Base-by-base conservation (phyloP, 2,329 filamentous ascomycete genomes). In the Fusarium xylarioides region DNA sequence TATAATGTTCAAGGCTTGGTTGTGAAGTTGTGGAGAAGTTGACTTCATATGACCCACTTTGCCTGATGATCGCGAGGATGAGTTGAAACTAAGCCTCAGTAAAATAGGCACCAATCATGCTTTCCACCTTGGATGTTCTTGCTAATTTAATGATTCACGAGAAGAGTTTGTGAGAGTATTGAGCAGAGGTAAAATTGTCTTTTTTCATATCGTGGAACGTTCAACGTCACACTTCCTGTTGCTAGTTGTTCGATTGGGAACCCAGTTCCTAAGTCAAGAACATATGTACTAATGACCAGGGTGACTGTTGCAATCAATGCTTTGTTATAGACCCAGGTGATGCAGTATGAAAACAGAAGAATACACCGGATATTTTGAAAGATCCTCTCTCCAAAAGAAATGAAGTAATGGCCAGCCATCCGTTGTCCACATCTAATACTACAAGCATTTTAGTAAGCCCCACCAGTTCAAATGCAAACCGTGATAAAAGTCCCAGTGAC, bases 331-430 rank as follows among this genome's bases (percentile, higher is more conserved):
- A 63, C 65, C 62, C 44, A 57, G 46, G 38, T 23, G 30, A 34
- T 4, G 46, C 60, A 52, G n/a, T 47, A 55, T 26, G 50, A 47
- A 49, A 37, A 35, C 38, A 46, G 55, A 69, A 66, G 50, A 66
- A 52, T 63, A 66, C 37, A 61, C 55, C 30, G 43, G 60, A 50
- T 30, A 64, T 52, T 54, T 42, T 54, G 43, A 50, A 26, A 54
- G 34, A 30, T 46, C 23, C n/a, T 57, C 44, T 67, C 66, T 66
- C 66, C 60, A 53, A 66, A 53, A 65, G 64, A 72, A 58, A 59
- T 35, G 44, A 60, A 59, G 65, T 35, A 72, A 74, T 66, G 70
- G 60, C 76, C 74, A 76, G 74, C 63, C 71, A 74, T 57, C 55
- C 38, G 21, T 63, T 58, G 54, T 53, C 47, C 44, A 34, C 47